Evolutionary conservation across 2,329 filamentous ascomycete genomes (phyloP).

Genomic region (Hypoxylon sp.): DNA sequence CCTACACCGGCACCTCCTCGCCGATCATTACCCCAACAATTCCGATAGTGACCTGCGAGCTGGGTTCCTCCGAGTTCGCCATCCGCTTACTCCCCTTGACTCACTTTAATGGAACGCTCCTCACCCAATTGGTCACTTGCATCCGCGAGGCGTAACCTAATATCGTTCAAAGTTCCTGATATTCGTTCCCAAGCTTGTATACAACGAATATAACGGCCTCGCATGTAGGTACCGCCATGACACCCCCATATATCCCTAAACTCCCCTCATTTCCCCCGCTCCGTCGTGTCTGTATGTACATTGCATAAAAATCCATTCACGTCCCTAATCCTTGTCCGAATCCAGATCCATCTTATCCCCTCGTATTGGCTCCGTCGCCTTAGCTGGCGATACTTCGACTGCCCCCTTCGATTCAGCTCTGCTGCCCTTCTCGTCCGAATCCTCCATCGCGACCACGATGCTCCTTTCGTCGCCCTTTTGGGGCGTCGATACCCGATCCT

Average conservation of each 20-base stretch:
- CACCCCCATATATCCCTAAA: slow-evolving; percentile 31
- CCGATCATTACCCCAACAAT: slow-evolving; percentile 23
- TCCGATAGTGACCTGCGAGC: slow-evolving; percentile 3
- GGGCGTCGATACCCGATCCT: slow-evolving; percentile 49
- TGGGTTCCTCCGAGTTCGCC: slow-evolving; percentile 1
- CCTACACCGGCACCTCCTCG: slow-evolving; percentile 13
- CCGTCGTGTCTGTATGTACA: slow-evolving; percentile 32
- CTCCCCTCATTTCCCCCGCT: slow-evolving; percentile 28
- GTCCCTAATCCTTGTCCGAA: slow-evolving; percentile 48
- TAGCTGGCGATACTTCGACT: slow-evolving; percentile 38
- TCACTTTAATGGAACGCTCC: slow-evolving; percentile 1
- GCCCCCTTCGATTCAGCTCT: slow-evolving; percentile 39
- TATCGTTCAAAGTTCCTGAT: slow-evolving; percentile 26
- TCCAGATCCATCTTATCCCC: slow-evolving; percentile 54
- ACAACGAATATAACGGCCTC: slow-evolving; percentile 34
- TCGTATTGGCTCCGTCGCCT: slow-evolving; percentile 40
- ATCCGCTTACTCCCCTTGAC: slow-evolving; percentile 2
- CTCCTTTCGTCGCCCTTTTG: slow-evolving; percentile 48
- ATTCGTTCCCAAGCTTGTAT: slow-evolving; percentile 36
- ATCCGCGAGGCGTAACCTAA: neutral
- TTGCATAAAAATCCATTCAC: slow-evolving; percentile 20
- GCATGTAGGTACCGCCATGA: slow-evolving; percentile 26
- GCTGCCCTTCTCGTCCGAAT: slow-evolving; percentile 45
- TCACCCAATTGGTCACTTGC: slow-evolving; percentile 17
- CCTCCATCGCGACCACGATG: slow-evolving; percentile 44